phyloP scores from a whole-genome alignment of 108 stramenopile genomes.

The Pseudonitzschia pungens region DNA sequence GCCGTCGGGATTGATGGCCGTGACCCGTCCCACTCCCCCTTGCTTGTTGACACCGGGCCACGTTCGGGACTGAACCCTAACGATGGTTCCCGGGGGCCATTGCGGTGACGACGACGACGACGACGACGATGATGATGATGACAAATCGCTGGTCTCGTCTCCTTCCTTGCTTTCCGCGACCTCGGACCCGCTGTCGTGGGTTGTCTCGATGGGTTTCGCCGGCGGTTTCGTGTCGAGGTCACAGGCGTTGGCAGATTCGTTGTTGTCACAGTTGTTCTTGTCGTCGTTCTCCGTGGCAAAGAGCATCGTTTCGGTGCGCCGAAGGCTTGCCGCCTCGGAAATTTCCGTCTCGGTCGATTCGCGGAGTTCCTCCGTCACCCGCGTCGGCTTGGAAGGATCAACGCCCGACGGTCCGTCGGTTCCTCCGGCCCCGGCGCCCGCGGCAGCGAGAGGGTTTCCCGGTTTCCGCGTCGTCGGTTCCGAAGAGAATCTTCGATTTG shows the following conservation, averaged over 20 bases:
- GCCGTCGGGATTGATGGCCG: conserved; percentile 28
- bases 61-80: conserved; percentile 68
- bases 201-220: neutral
- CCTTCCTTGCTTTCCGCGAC: neutral
- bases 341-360: neutral
- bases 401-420: neutral
- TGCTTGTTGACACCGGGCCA: conserved; percentile 91
- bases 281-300: neutral
- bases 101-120: neutral
- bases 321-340: neutral
- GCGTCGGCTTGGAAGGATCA: neutral
- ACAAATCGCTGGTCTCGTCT: neutral
- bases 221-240: neutral
- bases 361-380: neutral
- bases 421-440: too few relatives aligned
- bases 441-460: too few relatives aligned
- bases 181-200: too few relatives aligned
- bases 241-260: neutral
- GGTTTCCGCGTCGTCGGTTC: neutral
- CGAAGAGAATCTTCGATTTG: neutral
- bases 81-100: conserved; percentile 52
- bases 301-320: neutral
- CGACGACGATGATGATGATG: neutral
- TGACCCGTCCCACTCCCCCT: conserved; percentile 76
- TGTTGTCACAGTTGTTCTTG: neutral